Evolutionary conservation across 2,329 filamentous ascomycete genomes (phyloP).

Genomic region (Talaromyces atroroseus): DNA sequence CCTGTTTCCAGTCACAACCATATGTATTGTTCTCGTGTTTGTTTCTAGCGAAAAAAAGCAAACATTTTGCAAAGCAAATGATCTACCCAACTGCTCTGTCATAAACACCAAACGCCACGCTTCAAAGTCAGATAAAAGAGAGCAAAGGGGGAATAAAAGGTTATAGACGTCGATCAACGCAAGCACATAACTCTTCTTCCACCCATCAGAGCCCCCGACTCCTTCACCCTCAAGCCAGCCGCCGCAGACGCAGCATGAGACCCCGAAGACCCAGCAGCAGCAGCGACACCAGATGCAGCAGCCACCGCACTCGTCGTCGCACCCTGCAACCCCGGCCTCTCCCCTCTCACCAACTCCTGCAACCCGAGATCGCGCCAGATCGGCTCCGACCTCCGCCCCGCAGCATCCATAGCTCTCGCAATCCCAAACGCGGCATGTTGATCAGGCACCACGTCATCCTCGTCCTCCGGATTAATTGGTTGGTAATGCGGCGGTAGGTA

Average conservation of each 20-base stretch:
- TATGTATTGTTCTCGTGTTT: neutral
- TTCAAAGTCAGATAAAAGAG: neutral
- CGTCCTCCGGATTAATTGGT: slow-evolving; percentile 60
- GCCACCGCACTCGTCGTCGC: slow-evolving; percentile 16
- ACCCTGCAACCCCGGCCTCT: slow-evolving; percentile 17
- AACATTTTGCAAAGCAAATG: neutral
- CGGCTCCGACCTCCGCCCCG: slow-evolving; percentile 37
- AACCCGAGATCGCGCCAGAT: slow-evolving; percentile 57
- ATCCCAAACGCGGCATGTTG: slow-evolving; percentile 65
- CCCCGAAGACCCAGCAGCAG: slow-evolving; percentile 11
- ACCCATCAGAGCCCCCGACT: slow-evolving; percentile 33
- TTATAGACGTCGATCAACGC: too few species aligned
- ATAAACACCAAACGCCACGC: slow-evolving; percentile 9
- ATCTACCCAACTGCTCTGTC: neutral
- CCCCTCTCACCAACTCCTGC: slow-evolving; percentile 43
- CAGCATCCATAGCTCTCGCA: slow-evolving; percentile 53
- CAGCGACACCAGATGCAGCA: slow-evolving; percentile 16
- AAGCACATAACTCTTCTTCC: slow-evolving; percentile 34
- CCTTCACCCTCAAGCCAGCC: slow-evolving; percentile 21
- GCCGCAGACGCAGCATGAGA: neutral
- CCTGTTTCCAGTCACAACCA: neutral
- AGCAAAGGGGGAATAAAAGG: neutral
- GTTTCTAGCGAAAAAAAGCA: neutral
- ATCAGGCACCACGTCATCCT: slow-evolving; percentile 62
- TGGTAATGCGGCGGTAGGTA: slow-evolving; percentile 56